Evolutionary conservation across 2,329 filamentous ascomycete species (phyloP).

Genomic region (Paecilomyces sp.): DNA sequence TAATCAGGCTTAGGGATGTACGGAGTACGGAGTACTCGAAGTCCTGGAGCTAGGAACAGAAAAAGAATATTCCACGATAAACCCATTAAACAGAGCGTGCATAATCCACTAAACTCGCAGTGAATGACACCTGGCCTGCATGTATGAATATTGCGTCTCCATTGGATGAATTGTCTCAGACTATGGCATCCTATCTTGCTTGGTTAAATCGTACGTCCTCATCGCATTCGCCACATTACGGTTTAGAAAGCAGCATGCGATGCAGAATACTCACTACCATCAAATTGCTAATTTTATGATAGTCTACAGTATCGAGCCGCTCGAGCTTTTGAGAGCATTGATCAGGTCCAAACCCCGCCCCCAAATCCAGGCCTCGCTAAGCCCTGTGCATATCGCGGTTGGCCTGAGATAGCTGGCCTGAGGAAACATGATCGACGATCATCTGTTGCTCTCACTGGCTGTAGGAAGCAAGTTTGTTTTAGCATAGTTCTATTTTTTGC

Average conservation of each 20-base stretch:
- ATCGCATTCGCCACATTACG: neutral
- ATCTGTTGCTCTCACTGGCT: neutral
- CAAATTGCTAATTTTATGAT: neutral
- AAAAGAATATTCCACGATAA: neutral
- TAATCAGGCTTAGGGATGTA: too few relatives aligned
- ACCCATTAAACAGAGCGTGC: too few relatives aligned
- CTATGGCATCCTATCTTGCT: neutral
- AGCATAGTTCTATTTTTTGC: neutral
- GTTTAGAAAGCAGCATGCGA: neutral
- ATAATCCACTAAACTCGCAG: too few relatives aligned
- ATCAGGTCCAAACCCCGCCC: neutral
- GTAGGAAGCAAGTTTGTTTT: neutral
- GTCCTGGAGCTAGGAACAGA: neutral
- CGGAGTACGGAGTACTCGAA: too few relatives aligned
- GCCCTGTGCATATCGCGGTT: neutral
- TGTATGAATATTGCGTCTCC: neutral
- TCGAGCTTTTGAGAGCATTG: neutral
- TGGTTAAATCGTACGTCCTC: neutral
- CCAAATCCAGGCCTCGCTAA: neutral
- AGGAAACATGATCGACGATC: neutral
- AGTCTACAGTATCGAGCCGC: neutral
- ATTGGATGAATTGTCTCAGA: neutral
- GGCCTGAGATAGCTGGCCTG: neutral
- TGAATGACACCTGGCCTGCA: too few relatives aligned
- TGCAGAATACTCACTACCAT: neutral